phyloP scores from a whole-genome alignment of 345 rosid genomes.

The Rhodamnia rubescens region DNA sequence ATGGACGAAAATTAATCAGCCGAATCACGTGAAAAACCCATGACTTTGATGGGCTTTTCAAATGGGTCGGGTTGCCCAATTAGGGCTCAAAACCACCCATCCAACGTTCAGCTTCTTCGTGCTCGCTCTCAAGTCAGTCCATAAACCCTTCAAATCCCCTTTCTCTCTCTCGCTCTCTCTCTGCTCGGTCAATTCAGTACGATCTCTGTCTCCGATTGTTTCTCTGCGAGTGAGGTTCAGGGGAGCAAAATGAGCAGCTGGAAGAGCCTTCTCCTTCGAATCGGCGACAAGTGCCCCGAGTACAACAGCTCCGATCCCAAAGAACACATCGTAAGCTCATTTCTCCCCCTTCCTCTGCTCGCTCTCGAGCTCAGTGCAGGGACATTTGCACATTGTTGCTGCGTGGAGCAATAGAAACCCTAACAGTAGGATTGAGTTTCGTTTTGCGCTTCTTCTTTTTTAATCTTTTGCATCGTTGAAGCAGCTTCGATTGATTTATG shows the following conservation, averaged over 20 bases:
- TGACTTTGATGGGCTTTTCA: not conserved
- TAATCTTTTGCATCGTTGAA: not conserved
- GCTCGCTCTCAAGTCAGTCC: not conserved
- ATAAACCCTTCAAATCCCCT: not conserved
- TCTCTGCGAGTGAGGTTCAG: not conserved
- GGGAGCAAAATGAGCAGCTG: constrained; percentile 49
- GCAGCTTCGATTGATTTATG: not conserved
- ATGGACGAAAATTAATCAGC: not conserved
- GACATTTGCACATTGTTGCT: not conserved
- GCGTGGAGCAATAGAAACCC: not conserved
- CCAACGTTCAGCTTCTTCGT: not conserved
- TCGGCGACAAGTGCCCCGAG: constrained; percentile 83
- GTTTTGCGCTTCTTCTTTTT: not conserved
- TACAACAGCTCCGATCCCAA: constrained; percentile 65
- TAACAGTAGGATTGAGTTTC: not conserved
- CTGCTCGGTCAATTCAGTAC: not conserved
- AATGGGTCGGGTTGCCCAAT: not conserved
- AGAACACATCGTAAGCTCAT: constrained; percentile 61
- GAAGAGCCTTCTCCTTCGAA: constrained; percentile 75
- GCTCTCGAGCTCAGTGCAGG: not conserved
- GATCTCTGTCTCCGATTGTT: not conserved
- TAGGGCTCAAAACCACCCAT: not conserved
- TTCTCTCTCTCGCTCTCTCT: too few relatives aligned
- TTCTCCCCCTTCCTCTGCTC: constrained; percentile 1
- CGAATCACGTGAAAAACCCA: too few relatives aligned